phyloP scores from a whole-genome alignment of 169 alveolate species.

The Miamiensis avidus region DNA sequence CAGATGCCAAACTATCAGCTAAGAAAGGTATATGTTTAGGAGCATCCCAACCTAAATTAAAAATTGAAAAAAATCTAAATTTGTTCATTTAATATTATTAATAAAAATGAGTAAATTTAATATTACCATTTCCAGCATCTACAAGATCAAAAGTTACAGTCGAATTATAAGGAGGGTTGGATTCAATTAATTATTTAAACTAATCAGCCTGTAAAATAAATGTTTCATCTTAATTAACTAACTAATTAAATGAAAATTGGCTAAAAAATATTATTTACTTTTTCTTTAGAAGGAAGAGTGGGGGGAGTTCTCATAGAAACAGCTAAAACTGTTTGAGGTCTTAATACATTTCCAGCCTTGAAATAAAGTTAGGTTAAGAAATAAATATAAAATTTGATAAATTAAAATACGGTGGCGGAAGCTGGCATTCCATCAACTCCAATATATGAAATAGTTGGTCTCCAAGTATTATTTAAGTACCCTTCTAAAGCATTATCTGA shows the following conservation, averaged over 20 bases:
- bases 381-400: no score
- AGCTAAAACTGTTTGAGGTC: conserved; percentile 65
- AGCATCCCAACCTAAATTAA: conserved; percentile 53
- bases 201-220: conserved; percentile 12
- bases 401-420: background rate
- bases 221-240: conserved; percentile 32
- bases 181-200: conserved; percentile 11
- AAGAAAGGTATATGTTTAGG: conserved; percentile 14
- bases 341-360: conserved; percentile 81
- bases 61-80: background rate
- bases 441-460: conserved; percentile 64
- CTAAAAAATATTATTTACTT: conserved; percentile 37
- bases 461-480: conserved; percentile 61
- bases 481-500: conserved; percentile 11
- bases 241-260: conserved; percentile 6
- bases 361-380: no score
- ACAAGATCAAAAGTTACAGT: conserved; percentile 45
- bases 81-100: background rate
- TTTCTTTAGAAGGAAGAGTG: conserved; percentile 52
- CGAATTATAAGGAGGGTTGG: conserved; percentile 80
- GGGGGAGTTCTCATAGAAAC: conserved; percentile 82
- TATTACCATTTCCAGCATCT: conserved; percentile 50
- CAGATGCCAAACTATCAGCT: conserved; percentile 5
- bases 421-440: conserved; percentile 83
- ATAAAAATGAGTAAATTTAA: background rate